Evolutionary conservation across 495 filamentous ascomycete genomes (phyloP), one percentile per base, ranked within the genome.

Genomic region (Penicillium lagena): DNA sequence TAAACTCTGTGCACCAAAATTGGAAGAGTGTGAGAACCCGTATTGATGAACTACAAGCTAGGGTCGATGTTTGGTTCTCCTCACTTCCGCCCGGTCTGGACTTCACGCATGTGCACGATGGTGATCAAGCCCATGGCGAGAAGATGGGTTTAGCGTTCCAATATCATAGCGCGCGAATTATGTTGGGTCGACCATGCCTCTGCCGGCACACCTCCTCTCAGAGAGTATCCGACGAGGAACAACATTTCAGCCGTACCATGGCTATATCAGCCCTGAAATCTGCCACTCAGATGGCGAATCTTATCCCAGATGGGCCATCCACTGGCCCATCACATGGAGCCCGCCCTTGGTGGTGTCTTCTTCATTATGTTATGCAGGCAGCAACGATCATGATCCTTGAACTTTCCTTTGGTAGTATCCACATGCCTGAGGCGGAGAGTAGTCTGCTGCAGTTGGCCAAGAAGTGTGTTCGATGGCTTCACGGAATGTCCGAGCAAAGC

Each of bases 361-460:
- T 86, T 10, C 83, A 86, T 51, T 78, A 79, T 43, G 58, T 86
- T 12, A 83, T 82, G 70, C 79, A 85, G 61, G 75, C 80, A 1
- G 62, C 72, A 4, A 77, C 74, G 1, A 71, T 85, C 11, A 59
- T 86, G 7, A 70, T 85, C 51, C 67, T 84, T 10, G 83, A 86
- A 51, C 62, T 82, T n/a, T 76, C 79, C 1, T 79, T 81, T 46
- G 69, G 72, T 22, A 60, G 63, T 15, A 66, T 77, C 31, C 80
- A 83, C 55, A 69, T 73, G 44, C 78, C 78, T 9, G 58, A 71
- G 9, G 66, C 75, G 36, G 71, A 78, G 28, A 59, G 64, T 8
- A 60, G 60, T 1, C 67, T 79, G 17, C 51, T 83, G 5, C 40
- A 50, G 4, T 60, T 73, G 8, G 55, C 77, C 1, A 81, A 81